phyloP scores from a whole-genome alignment of 2,329 filamentous ascomycete genomes.

The Trichoderma polysporum region DNA sequence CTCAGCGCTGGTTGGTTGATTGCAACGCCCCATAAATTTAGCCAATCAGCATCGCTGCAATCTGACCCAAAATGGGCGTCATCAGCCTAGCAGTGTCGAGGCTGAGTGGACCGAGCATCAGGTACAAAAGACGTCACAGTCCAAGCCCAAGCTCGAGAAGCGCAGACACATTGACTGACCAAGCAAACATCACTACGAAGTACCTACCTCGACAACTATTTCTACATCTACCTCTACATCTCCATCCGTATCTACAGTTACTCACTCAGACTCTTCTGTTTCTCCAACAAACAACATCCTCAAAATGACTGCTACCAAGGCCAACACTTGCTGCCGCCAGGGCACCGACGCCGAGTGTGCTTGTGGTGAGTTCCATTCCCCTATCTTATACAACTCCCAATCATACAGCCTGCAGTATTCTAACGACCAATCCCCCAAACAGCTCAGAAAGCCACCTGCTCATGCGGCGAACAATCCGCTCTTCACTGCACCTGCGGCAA shows the following conservation, averaged over 20 bases:
- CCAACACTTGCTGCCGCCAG: constrained; percentile 58
- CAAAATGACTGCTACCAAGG: constrained; percentile 39
- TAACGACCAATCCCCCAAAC: not conserved
- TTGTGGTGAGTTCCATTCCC: constrained; percentile 50
- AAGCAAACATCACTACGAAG: not conserved
- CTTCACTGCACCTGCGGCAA: constrained; percentile 85
- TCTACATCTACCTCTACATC: not conserved
- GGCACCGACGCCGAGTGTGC: constrained; percentile 49
- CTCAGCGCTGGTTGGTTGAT: constrained; percentile 18
- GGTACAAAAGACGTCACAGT: constrained; percentile 24
- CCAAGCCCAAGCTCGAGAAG: not conserved
- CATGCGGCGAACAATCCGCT: constrained; percentile 84
- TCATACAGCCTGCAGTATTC: not conserved
- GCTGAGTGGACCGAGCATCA: constrained; percentile 2
- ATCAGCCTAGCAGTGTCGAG: not conserved
- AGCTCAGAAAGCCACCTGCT: constrained; percentile 72
- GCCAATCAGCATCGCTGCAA: constrained; percentile 22
- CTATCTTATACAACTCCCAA: not conserved
- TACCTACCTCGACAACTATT: not conserved
- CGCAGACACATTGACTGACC: not conserved
- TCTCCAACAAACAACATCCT: not conserved
- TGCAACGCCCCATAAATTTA: not conserved
- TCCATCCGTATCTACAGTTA: not conserved
- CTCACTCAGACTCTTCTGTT: not conserved
- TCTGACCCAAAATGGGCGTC: constrained; percentile 1